Evolutionary conservation across 202 grass and related monocot genomes (phyloP), one percentile per base, ranked within the genome.

Genomic region (Tripidium arundinaceum): DNA sequence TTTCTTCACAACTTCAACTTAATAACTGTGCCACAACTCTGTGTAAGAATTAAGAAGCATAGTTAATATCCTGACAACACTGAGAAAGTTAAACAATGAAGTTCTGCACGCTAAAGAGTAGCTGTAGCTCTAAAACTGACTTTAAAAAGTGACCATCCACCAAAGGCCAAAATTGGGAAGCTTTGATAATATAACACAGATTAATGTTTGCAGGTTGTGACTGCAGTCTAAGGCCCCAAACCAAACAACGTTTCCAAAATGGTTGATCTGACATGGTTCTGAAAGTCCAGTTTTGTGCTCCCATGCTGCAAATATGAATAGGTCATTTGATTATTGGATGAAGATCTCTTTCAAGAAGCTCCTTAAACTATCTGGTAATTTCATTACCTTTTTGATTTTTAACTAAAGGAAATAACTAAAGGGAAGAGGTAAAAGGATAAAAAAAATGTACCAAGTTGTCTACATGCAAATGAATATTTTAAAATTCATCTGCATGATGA

Each of bases 131-230:
- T 78, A 85, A 77, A 84, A 68, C 40, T 61, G 69, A 67, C 4
- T 72, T 66, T 59, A 85, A 72, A 75, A 80, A 45, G 21, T 80
- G 47, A 62, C 59, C 22, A 26, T 47, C 59, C 28, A 77, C 45
- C 65, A 34, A 80, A 70, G 52, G 66, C 61, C 55, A 14, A 70
- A 84, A 84, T 43, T 69, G 24, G 69, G 62, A 57, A 83, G 70
- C 64, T 83, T 87, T 74, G 78, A 77, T 84, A 90, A 91, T 69
- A 24, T 93, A 76, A 97, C 84, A 76, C 73, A 83, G 74, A 83
- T 86, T 74, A 86, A 90, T 93, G 84, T 88, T 97, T 97, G 89
- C 94, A 97, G 94, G 94, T 93, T 87, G 47, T 85, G 88, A 85
- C 88, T 93, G 87, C 90, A 86, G 93, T 83, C 52, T 93, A 93